phyloP scores from a whole-genome alignment of 2,329 filamentous ascomycete genomes.

The Diatrype stigma region DNA sequence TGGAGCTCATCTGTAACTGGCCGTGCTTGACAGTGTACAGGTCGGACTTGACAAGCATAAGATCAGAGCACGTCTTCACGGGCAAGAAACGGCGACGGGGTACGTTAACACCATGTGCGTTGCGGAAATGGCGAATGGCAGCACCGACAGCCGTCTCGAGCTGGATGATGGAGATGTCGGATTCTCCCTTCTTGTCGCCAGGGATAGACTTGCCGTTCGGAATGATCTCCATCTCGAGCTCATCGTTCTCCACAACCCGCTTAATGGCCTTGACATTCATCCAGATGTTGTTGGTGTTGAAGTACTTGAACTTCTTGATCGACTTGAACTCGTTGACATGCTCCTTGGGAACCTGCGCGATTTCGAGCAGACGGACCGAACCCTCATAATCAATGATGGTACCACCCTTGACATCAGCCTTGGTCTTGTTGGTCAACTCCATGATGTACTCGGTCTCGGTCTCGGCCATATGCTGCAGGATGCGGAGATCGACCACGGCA shows the following conservation, averaged over 20 bases:
- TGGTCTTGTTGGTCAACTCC: slow-evolving; percentile 99
- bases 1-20: slow-evolving; percentile 93
- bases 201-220: slow-evolving; percentile 98
- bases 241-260: slow-evolving; percentile 96
- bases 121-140: slow-evolving; percentile 97
- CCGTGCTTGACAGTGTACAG: slow-evolving; percentile 98
- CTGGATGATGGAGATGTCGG: slow-evolving; percentile 94
- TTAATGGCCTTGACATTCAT: slow-evolving; percentile 97
- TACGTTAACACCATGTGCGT: slow-evolving; percentile 98
- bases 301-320: slow-evolving; percentile 99
- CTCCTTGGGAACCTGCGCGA: slow-evolving; percentile 98
- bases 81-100: slow-evolving; percentile 96
- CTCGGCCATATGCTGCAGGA: slow-evolving; percentile 99
- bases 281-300: slow-evolving; percentile 99
- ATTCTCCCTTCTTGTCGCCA: slow-evolving; percentile 99
- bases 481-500: slow-evolving; percentile 94
- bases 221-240: slow-evolving; percentile 99
- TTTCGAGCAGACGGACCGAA: slow-evolving; percentile 92
- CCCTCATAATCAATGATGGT: slow-evolving; percentile 99
- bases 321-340: slow-evolving; percentile 99
- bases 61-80: slow-evolving; percentile 98
- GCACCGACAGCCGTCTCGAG: slow-evolving; percentile 98
- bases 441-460: slow-evolving; percentile 98
- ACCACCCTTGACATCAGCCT: slow-evolving; percentile 99
- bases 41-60: slow-evolving; percentile 99